Base-by-base conservation (phyloP, 768 basidiomycete genomes). In the Boletus tomentosulus region DNA sequence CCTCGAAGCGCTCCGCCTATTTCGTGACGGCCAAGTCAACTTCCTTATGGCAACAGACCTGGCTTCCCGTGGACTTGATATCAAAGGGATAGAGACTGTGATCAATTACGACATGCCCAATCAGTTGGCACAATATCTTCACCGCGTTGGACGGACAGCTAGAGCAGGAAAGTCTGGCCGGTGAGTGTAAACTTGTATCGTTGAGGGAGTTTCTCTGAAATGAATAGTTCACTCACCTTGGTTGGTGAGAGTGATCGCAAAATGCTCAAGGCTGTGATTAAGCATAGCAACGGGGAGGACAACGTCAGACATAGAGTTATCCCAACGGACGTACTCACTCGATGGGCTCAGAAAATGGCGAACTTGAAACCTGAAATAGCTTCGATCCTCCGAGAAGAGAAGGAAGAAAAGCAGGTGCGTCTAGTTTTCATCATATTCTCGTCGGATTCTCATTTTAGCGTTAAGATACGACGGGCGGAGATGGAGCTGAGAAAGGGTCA, bases 21-120 rank as follows among this genome's bases (percentile, higher is more conserved):
- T 98, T 75, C 86, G 92, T 54, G 90, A 92, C 57, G 88, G 92
- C 19, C 67, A 78, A 27, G 89, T 89, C n/a, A 89, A 94, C 69
- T 98, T 85, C 70, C 76, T 99, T 9, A 88, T 99, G 79, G 96
- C 95, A 3, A 99, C 97, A 1, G 97, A 98, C 68, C 75, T 99
- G 34, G 97, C 97, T 31, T 90, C 94, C 51, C 85, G 94, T 56
- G 92, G 97, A 71, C 78, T 99, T 28, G 96, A 98, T 72, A 97
- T 99, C 76, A 96, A 95, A 67, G 95, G 95, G 15, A 86, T 98
- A 25, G 92, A 98, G 66, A 94, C 93, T 3, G 92, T 99, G 57
- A 94, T 99, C 69, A 99, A 99, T 71, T 98, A 95, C 67, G 97
- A 99, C 68, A 97, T 98, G 96, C 97, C 97, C 10, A 80, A 83